These are phyloP conservation scores for Aspergillus candidus DNA, from an alignment of 2,329 filamentous ascomycete species.

Conservation along the genomic window DNA sequence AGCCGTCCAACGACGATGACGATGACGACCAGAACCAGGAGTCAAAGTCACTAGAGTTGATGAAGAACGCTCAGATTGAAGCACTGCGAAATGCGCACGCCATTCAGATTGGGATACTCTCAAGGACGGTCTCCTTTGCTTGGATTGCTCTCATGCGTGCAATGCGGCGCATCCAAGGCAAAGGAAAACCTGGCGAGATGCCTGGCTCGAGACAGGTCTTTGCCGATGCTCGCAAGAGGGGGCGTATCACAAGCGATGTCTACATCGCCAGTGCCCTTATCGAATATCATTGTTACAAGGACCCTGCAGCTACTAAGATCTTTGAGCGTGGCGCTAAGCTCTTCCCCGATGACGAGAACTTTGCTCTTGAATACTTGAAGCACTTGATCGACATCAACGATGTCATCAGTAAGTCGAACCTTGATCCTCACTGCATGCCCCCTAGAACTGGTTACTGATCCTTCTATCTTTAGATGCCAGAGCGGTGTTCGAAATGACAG, in stretches of 20 bases:
- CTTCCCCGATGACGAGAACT: constrained; percentile 88
- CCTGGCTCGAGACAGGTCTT: constrained; percentile 82
- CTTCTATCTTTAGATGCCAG: constrained; percentile 63
- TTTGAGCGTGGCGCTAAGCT: constrained; percentile 90
- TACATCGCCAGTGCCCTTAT: constrained; percentile 91
- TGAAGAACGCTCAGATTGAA: constrained; percentile 51
- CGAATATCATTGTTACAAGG: constrained; percentile 94
- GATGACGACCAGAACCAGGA: constrained; percentile 50
- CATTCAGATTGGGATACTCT: constrained; percentile 68
- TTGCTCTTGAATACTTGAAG: constrained; percentile 93
- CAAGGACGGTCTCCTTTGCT: constrained; percentile 79
- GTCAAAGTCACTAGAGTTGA: constrained; percentile 46
- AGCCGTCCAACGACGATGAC: constrained; percentile 43
- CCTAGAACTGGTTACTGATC: constrained; percentile 9
- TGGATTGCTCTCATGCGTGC: constrained; percentile 94
- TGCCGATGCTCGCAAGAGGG: constrained; percentile 76
- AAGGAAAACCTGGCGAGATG: constrained; percentile 62
- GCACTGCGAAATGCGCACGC: constrained; percentile 60
- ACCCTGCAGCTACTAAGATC: constrained; percentile 85
- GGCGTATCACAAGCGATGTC: constrained; percentile 85
- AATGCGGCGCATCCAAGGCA: constrained; percentile 88
- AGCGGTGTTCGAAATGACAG: constrained; percentile 91
- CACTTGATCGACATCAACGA: constrained; percentile 90
- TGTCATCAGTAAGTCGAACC: constrained; percentile 67
- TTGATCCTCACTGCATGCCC: neutral